A percentile compares a stretch with the other conserved stretches of the same genome.
These are phyloP conservation scores for Aspergillus olivimuriae DNA, from an alignment of 495 filamentous ascomycete species.

Conservation along the genomic window DNA sequence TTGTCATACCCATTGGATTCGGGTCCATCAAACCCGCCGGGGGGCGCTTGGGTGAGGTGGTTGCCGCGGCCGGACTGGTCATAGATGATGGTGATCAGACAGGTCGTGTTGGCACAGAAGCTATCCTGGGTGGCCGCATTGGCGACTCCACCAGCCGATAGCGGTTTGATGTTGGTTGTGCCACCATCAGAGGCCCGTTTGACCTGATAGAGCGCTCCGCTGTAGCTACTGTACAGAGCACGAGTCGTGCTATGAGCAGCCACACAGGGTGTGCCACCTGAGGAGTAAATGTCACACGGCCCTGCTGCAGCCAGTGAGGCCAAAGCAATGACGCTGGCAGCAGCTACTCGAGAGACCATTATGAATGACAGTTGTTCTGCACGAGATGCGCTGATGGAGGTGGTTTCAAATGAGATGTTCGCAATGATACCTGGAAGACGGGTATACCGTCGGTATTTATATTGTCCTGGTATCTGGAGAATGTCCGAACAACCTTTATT, in stretches of 20 bases:
- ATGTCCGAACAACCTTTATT: background rate
- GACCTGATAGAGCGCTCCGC: slow-evolving; percentile 50
- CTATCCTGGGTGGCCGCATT: slow-evolving; percentile 50
- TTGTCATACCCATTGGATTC: slow-evolving; percentile 49
- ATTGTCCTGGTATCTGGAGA: background rate
- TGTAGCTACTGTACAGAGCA: slow-evolving; percentile 47
- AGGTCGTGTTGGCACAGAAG: slow-evolving; percentile 52
- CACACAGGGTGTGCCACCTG: slow-evolving; percentile 47
- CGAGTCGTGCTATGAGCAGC: slow-evolving; percentile 56
- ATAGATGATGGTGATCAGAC: slow-evolving; percentile 53
- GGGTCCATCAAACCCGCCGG: slow-evolving; percentile 46
- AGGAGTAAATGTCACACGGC: slow-evolving; percentile 51
- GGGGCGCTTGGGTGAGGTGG: slow-evolving; percentile 51
- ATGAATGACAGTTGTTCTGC: slow-evolving; percentile 13
- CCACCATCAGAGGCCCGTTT: slow-evolving; percentile 43
- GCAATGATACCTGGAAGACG: background rate
- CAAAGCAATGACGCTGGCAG: slow-evolving; percentile 25
- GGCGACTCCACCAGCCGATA: slow-evolving; percentile 48
- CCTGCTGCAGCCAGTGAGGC: slow-evolving; percentile 40
- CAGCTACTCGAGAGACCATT: slow-evolving; percentile 34
- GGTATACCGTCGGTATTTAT: background rate
- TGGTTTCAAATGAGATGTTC: background rate
- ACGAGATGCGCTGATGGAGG: background rate
- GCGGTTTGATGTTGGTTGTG: slow-evolving; percentile 40
- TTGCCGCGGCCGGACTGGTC: slow-evolving; percentile 54